A percentile compares a stretch with the other conserved stretches of the same genome.
Conservation (phyloP, 2,329 filamentous ascomycete genomes). For the Helicocarpus griseus region DNA sequence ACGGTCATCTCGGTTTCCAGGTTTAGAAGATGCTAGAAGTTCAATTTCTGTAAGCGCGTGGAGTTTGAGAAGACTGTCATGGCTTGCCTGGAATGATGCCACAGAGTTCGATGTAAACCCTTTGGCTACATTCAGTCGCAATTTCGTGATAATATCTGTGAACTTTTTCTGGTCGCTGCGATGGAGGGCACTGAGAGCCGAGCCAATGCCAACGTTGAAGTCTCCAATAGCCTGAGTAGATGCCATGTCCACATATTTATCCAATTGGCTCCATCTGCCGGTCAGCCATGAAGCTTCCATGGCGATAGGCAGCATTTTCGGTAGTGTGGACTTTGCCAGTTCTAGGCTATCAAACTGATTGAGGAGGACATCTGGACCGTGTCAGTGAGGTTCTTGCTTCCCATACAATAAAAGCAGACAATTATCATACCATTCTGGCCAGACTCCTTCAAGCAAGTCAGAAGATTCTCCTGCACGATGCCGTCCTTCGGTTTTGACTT, state of each 20-base stretch:
- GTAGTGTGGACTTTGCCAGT: constrained; percentile 40
- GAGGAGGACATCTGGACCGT: constrained; percentile 60
- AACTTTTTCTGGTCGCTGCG: constrained; percentile 45
- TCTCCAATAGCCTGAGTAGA: constrained; percentile 41
- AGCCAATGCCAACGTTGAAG: constrained; percentile 75
- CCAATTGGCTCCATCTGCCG: constrained; percentile 66
- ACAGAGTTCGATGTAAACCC: constrained; percentile 69
- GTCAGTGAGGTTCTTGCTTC: neutral
- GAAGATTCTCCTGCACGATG: constrained; percentile 70
- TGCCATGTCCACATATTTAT: constrained; percentile 50
- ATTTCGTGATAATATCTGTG: constrained; percentile 46
- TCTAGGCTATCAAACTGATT: constrained; percentile 76
- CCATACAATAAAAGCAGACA: neutral
- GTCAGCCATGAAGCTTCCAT: constrained; percentile 90
- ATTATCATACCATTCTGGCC: constrained; percentile 68
- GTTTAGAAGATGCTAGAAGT: constrained; percentile 35
- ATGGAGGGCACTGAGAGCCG: constrained; percentile 53
- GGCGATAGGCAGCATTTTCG: constrained; percentile 68
- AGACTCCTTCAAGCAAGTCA: constrained; percentile 87
- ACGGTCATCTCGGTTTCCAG: constrained; percentile 13
- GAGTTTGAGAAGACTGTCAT: constrained; percentile 74
- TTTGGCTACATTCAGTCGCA: constrained; percentile 62
- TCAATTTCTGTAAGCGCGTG: constrained; percentile 86
- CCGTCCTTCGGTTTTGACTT: constrained; percentile 66
- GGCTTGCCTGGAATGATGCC: constrained; percentile 70